phyloP scores from a whole-genome alignment of 1,284 basidiomycete genomes.

The Trametes hirsuta region DNA sequence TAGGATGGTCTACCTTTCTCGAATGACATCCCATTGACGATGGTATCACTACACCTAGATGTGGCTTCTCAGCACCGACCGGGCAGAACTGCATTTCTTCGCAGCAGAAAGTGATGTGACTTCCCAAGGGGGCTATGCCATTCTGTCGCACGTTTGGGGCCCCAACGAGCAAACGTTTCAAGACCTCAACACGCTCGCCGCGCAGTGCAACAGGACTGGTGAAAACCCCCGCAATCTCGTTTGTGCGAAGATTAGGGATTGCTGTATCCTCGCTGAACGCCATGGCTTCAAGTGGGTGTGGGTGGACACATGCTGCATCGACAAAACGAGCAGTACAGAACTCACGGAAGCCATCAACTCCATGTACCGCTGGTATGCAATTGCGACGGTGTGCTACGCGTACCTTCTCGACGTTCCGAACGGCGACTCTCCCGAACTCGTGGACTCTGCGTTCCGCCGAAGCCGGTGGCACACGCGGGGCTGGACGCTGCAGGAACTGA shows the following conservation, averaged over 20 bases:
- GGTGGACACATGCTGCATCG: slow-evolving; percentile 18
- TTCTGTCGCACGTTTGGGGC: slow-evolving; percentile 2
- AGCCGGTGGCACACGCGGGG: not conserved
- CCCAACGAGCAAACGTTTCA: not conserved
- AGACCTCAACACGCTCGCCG: not conserved
- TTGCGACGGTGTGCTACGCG: slow-evolving; percentile 11
- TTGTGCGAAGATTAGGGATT: slow-evolving; percentile 2
- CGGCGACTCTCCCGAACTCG: not conserved
- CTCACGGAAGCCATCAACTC: slow-evolving; percentile 18
- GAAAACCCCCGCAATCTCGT: slow-evolving; percentile 5
- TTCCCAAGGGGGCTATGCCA: slow-evolving; percentile 1
- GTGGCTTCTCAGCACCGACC: slow-evolving; percentile 3
- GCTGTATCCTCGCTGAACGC: slow-evolving; percentile 5
- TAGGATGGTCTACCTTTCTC: too few relatives aligned
- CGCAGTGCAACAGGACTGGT: not conserved
- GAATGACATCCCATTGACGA: too few relatives aligned
- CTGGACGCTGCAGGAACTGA: not conserved
- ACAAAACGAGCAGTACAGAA: slow-evolving; percentile 15
- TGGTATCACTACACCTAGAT: not conserved
- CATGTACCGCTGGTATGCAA: slow-evolving; percentile 11
- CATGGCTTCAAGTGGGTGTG: slow-evolving; percentile 13
- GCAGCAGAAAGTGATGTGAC: not conserved
- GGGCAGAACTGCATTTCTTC: not conserved
- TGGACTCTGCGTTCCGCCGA: not conserved
- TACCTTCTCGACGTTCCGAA: slow-evolving; percentile 9